These are phyloP conservation scores for Colletotrichum salicis DNA, from an alignment of 2,329 filamentous ascomycete species.

Conservation along the genomic window DNA sequence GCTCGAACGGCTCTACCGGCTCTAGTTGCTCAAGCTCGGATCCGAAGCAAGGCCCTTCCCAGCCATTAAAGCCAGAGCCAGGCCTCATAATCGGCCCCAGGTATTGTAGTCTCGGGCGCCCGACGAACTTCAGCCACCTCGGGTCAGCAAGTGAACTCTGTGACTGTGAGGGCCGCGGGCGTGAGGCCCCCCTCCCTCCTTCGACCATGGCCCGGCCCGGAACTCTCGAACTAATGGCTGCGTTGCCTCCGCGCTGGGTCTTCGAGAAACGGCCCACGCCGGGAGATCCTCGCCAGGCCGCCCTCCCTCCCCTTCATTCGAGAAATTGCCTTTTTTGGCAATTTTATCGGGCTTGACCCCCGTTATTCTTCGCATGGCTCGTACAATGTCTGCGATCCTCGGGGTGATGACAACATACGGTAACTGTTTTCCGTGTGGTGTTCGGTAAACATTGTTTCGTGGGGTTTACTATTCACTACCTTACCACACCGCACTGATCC, in stretches of 20 bases:
- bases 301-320: not conserved
- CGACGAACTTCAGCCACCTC: slow-evolving; percentile 8
- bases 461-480: not conserved
- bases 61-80: not conserved
- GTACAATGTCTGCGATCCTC: not conserved
- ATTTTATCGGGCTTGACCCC: not conserved
- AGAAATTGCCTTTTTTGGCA: not conserved
- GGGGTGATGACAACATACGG: not conserved
- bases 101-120: not conserved
- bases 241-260: not conserved
- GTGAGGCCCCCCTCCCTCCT: no score
- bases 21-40: not conserved
- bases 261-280: not conserved
- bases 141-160: not conserved
- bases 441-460: not conserved
- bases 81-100: not conserved
- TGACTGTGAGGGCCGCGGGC: no score
- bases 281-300: not conserved
- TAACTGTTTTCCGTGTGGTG: not conserved
- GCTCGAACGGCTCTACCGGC: not conserved
- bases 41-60: not conserved
- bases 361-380: not conserved
- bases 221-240: slow-evolving; percentile 3
- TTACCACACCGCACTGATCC: not conserved
- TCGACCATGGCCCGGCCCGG: slow-evolving; percentile 23